Base-by-base conservation (phyloP, 805 yeast genomes). In the Ogataea zsoltii region DNA sequence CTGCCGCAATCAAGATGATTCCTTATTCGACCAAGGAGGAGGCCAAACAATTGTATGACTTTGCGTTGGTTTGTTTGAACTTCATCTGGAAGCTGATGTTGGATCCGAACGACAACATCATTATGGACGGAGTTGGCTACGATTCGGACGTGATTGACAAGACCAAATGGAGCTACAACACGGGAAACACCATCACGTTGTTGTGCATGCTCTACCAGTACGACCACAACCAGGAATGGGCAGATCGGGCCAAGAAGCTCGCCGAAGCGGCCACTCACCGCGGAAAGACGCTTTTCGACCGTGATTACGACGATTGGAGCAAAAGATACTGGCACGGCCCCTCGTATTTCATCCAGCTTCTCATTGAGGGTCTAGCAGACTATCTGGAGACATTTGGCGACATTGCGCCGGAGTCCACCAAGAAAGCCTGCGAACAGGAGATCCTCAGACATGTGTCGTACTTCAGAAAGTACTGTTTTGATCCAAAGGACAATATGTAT, bases 361-460 rank as follows among this genome's bases (percentile, higher is more conserved):
- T 83, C 36, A 71, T 81, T 31, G 88, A 82, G 60, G 89, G 89
- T 0, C 66, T 82, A 42, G 85, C 86, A 2, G 88, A 83, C 59
- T 83, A 80, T 58, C 61, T 80, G 58, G 62, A 79, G 55, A 74
- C 70, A 30, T 69, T 79, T 44, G 80, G 77, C 15, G 54, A 62
- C 17, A 55, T 56, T 9, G 71, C 70, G 4, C 68, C 67, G 48
- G 53, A 65, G 53, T 54, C 72, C 54, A 57, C 69, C 1, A 50
- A 70, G 39, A 59, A 50, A 9, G 50, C 54, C 23, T 49, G 57
- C 32, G 64, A 65, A 33, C 67, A 63, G 16, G 83, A 80, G 56
- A 66, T 79, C 14, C 63, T 66, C 44, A 75, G 84, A 46, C 85
- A 80, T 56, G 66, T 82, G 55, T 69, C 72, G 36, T 79, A 75